Conservation (phyloP, 345 rosid species). For the Pistacia integerrima region DNA sequence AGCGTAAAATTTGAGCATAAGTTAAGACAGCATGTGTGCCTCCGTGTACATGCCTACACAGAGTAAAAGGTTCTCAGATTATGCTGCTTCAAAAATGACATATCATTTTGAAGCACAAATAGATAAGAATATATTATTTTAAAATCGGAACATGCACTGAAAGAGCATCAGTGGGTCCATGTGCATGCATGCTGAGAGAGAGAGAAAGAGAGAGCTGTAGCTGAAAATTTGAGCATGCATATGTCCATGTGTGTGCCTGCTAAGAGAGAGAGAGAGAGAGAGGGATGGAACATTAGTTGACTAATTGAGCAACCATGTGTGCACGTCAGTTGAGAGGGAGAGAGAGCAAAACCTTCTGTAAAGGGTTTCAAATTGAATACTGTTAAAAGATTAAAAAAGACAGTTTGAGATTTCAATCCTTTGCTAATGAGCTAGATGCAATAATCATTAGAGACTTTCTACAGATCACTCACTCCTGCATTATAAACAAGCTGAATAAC, state of each 20-base stretch:
- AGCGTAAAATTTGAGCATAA: neutral
- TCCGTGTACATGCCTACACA: neutral
- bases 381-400: neutral
- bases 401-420: neutral
- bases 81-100: neutral
- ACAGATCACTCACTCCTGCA: constrained; percentile 72
- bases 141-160: no score
- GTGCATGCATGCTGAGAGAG: neutral
- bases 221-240: no score
- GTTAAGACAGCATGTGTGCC: neutral
- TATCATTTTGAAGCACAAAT: no score
- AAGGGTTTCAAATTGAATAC: no score
- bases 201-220: neutral
- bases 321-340: no score
- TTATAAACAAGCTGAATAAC: constrained; percentile 79
- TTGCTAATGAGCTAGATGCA: neutral
- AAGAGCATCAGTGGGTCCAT: no score
- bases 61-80: neutral
- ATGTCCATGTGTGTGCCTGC: no score
- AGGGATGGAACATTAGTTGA: no score
- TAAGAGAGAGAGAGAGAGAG: no score
- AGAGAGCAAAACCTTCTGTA: no score
- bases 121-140: no score
- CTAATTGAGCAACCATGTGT: no score
- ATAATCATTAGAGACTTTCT: constrained; percentile 1